Evolutionary conservation across 164 flowering plant species (phyloP).

Genomic region (Chimonanthus praecox): DNA sequence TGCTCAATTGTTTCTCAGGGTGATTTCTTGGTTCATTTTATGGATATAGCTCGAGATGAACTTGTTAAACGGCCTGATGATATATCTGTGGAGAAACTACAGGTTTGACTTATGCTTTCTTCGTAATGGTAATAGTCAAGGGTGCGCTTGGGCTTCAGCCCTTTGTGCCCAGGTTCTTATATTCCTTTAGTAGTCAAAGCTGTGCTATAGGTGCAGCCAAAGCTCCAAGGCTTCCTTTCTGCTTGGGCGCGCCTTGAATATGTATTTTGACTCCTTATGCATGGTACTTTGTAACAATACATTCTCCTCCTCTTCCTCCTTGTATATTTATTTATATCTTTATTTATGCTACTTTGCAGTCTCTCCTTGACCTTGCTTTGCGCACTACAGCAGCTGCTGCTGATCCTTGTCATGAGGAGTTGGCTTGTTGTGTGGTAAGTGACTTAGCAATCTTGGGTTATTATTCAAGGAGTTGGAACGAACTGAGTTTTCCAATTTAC

Average conservation of each 20-base stretch:
- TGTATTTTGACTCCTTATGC: neutral
- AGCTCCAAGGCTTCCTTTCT: no score
- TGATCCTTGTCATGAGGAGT: constrained; percentile 90
- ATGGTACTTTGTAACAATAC: neutral
- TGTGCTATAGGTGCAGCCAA: no score
- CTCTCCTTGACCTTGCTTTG: constrained; percentile 93
- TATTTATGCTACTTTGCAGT: constrained; percentile 29
- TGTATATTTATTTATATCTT: neutral
- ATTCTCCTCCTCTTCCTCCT: neutral
- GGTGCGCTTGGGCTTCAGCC: no score
- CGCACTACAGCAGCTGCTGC: constrained; percentile 93
- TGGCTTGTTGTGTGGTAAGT: constrained; percentile 86
- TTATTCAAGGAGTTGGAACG: neutral
- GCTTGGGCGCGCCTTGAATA: no score
- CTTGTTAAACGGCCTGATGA: constrained; percentile 72
- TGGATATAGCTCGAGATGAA: constrained; percentile 96
- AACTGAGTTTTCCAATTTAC: neutral
- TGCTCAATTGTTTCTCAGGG: constrained; percentile 41
- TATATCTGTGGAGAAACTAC: constrained; percentile 86
- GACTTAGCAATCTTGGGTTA: neutral
- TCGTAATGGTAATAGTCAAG: neutral
- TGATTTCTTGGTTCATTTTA: constrained; percentile 96
- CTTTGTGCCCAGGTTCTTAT: no score
- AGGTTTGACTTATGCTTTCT: constrained; percentile 37
- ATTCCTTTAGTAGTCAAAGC: no score